Conservation (phyloP, 495 filamentous ascomycete genomes). For the Pseudevernia furfuracea region DNA sequence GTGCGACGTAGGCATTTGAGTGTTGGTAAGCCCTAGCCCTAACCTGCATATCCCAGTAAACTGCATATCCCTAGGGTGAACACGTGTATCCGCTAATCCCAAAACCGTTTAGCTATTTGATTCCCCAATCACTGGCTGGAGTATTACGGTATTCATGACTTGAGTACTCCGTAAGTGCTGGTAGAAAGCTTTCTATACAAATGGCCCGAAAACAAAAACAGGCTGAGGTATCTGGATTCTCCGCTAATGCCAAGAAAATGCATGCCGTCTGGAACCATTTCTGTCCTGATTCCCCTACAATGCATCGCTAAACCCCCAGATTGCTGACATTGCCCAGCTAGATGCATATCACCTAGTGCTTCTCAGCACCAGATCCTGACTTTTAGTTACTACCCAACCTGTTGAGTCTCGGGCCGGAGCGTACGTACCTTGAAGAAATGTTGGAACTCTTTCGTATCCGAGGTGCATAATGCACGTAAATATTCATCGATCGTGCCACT, state of each 20-base stretch:
- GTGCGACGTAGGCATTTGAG: too few species aligned
- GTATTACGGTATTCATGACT: background rate
- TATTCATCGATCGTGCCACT: conserved; percentile 48
- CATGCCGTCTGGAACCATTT: background rate
- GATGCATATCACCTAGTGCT: conserved; percentile 20
- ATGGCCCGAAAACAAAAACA: background rate
- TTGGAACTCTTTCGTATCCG: conserved; percentile 47
- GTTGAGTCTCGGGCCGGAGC: background rate
- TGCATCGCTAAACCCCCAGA: conserved; percentile 23
- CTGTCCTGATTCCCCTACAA: conserved; percentile 9
- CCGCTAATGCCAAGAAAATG: conserved; percentile 19
- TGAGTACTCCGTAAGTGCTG: background rate
- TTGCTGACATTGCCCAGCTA: background rate
- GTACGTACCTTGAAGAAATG: conserved; percentile 43
- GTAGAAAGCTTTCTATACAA: background rate
- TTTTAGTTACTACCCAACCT: background rate
- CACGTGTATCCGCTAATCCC: too few species aligned
- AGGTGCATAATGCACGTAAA: conserved; percentile 43
- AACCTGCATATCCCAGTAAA: too few species aligned
- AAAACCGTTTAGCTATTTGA: background rate
- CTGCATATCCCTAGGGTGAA: too few species aligned
- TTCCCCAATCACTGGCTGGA: too few species aligned
- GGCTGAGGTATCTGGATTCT: conserved; percentile 15
- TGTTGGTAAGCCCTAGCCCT: too few species aligned
- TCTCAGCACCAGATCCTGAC: conserved; percentile 24